Evolutionary conservation across 352 stramenopile genomes (phyloP), one percentile per base, ranked within the genome.

Genomic region (Phytophthora hibernalis): DNA sequence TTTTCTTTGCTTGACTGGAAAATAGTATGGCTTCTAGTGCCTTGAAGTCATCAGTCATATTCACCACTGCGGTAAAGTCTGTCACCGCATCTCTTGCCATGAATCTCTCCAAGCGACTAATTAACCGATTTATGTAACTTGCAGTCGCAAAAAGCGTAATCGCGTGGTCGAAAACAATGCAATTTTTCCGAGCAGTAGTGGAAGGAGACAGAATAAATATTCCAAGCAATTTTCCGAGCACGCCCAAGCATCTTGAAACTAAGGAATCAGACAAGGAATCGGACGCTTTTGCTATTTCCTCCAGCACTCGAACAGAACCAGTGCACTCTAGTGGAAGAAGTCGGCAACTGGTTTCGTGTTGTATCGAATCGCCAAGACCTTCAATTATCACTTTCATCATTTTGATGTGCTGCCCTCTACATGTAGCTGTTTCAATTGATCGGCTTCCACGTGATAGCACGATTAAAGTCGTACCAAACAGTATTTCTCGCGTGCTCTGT

Each of bases 351-450:
- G 40, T 50, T 53, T 61, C 38, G 16, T 61, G 52, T 50, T 73
- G 47, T 26, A 73, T 53, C 13, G 65, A 69, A 35, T 20, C 16
- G 18, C 56, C 43, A 33, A 73, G 18, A 28, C 38, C 5, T 26
- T 40, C 37, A 18, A 73, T 48, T 30, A 73, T 69, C 31, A 69
- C 59, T 58, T 69, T 73, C 42, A 69, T 54, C 38, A 73, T 53
- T 31, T 73, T 68, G 18, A 57, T 45, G 30, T 65, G 52, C 30
- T 65, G 52, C 21, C 60, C 45, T 18, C 44, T 35, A n/a, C n/a
- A n/a, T n/a, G n/a, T n/a, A 12, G 45, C 44, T 30, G 30, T 15
- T 45, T 61, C 33, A 21, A 33, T 22, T 35, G 28, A 61, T 26
- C 44, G 51, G 2, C 60, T 60, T 8, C 58, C 37, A 26, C 40